Evolutionary conservation across 345 rosid species (phyloP).

Genomic region (Cardamine chenopodiifolia): DNA sequence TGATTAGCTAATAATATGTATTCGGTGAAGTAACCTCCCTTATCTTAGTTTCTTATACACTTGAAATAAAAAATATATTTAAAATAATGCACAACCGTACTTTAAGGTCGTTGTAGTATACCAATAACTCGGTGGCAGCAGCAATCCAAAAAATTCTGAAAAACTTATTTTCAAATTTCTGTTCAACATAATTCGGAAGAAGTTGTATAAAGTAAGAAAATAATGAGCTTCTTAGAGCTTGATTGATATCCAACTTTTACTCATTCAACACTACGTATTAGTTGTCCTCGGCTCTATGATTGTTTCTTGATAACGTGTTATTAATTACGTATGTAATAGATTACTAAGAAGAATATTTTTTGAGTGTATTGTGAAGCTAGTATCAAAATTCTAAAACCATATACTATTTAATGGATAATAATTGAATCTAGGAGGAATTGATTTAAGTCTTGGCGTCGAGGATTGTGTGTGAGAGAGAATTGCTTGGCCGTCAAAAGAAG

Average conservation of each 20-base stretch:
- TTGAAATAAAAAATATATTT: neutral
- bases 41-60: conserved; percentile 14
- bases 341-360: conserved; percentile 24
- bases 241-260: conserved; percentile 22
- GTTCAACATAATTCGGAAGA: neutral
- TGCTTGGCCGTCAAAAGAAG: conserved; percentile 48
- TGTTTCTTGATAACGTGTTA: conserved; percentile 33
- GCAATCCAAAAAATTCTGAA: conserved; percentile 2
- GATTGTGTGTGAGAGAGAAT: conserved; percentile 37
- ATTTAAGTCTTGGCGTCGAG: conserved; percentile 33
- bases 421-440: neutral
- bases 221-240: neutral
- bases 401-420: neutral
- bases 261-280: conserved; percentile 30
- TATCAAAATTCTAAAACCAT: conserved; percentile 1
- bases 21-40: conserved; percentile 37
- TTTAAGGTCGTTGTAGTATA: neutral
- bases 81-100: too few relatives aligned
- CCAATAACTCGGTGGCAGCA: conserved; percentile 9
- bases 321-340: conserved; percentile 4
- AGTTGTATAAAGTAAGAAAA: neutral
- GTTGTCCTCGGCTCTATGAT: conserved; percentile 36
- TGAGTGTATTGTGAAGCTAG: conserved; percentile 41
- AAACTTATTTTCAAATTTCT: neutral
- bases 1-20: conserved; percentile 42